A percentile compares a stretch with the other conserved stretches of the same genome.
These are phyloP conservation scores for Inonotus hispidus DNA, from an alignment of 1,284 basidiomycete genomes.

Conservation along the genomic window DNA sequence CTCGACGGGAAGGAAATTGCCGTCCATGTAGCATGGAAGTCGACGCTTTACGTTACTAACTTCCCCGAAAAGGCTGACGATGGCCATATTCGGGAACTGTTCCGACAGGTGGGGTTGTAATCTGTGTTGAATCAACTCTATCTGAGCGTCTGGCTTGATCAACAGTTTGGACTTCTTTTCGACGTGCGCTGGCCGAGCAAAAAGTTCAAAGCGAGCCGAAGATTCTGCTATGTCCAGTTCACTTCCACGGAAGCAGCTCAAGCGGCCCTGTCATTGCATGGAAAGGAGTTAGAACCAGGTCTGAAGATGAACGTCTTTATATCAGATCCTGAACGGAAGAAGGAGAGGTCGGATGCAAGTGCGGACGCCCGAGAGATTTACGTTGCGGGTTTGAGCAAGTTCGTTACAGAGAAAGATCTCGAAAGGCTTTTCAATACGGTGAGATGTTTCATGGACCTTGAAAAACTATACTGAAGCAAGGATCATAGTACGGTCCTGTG, in stretches of 20 bases:
- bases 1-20: slow-evolving; percentile 68
- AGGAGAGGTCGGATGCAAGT: slow-evolving; percentile 81
- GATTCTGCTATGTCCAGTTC: slow-evolving; percentile 96
- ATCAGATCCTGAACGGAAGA: slow-evolving; percentile 87
- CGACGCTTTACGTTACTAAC: slow-evolving; percentile 95
- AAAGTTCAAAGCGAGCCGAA: slow-evolving; percentile 83
- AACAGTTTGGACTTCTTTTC: slow-evolving; percentile 83
- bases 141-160: neutral
- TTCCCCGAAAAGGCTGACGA: slow-evolving; percentile 89
- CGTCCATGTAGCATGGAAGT: slow-evolving; percentile 89
- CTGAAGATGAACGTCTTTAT: slow-evolving; percentile 75
- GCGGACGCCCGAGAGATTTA: slow-evolving; percentile 82
- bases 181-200: slow-evolving; percentile 98
- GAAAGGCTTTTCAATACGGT: slow-evolving; percentile 73
- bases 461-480: slow-evolving; percentile 14
- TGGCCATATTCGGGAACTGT: slow-evolving; percentile 66
- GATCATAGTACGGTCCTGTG: slow-evolving; percentile 67
- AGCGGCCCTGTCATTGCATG: slow-evolving; percentile 73
- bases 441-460: slow-evolving; percentile 21
- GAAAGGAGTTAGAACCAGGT: slow-evolving; percentile 63
- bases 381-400: slow-evolving; percentile 77
- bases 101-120: slow-evolving; percentile 54
- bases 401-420: slow-evolving; percentile 68
- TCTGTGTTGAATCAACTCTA: neutral
- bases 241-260: slow-evolving; percentile 73